Base-by-base conservation (phyloP, 2,329 filamentous ascomycete species). In the Hymenotorrendiella dingleyae region DNA sequence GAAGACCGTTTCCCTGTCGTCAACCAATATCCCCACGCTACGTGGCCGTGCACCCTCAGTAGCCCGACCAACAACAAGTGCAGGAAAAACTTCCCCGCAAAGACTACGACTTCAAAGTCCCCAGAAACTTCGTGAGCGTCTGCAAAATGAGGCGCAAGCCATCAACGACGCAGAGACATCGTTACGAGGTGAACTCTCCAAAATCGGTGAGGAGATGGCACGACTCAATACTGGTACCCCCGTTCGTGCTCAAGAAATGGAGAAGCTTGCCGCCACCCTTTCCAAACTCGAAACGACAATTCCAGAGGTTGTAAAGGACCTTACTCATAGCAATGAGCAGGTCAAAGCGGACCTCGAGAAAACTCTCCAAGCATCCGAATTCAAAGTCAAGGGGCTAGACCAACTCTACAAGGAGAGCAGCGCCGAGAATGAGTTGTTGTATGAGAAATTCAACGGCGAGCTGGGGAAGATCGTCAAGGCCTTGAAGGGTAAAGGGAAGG, bases 391-490 rank as follows among this genome's bases (percentile, higher is more conserved):
- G 55, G 84, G 84, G 29, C 78, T 96, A 40, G 90, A 96, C 61
- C 86, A 94, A 64, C 69, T 95, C 39, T 94, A 94, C 67, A 85
- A 87, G 52, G 88, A 95, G 59, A 78, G 82, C 12, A 88, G 82
- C 55, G 86, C 87, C 0, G 91, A 97, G 69, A 97, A 96, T 56
- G 90, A 96, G 66, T 77, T 91, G 22, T 71, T 97, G 42, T 96
- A 96, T 63, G 85, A 91, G 53, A 83, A 82, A 47, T 95, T 96
- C 70, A 95, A 96, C 57, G 78, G 80, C n/a, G 91, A 96, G 66
- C 68, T 97, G 36, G 84, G 79, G 54, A 88, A 85, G 68, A 86
- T 96, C 47, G 73, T 89, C 32, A 84, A 80, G 62, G 86, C 83
- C 29, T 73, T 93, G 36, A 80, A 79, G 62, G 77, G 77, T 47